Base-by-base conservation (phyloP, 2,329 filamentous ascomycete genomes). In the Trichoderma arundinaceum region DNA sequence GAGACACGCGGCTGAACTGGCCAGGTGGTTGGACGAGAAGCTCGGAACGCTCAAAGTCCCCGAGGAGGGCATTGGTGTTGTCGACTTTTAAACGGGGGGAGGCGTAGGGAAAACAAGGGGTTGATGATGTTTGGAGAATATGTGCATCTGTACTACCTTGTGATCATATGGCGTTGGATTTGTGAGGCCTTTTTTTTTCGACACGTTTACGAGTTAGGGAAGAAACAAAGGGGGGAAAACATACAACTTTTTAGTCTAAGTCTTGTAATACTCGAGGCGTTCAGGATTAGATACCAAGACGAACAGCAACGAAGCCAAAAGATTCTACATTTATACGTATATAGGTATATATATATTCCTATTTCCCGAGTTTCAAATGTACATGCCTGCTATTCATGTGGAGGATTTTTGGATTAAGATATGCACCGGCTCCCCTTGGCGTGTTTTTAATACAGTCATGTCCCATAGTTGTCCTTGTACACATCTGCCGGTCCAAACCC, bases 1-100 rank as follows among this genome's bases (percentile, higher is more conserved):
- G 66, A 80, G 82, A 65, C 84, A 86, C 65, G 84, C 86, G 4
- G 84, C 86, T 69, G 86, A 88, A 68, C 77, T 89, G 64, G 85
- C 84, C 28, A 77, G 79, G 63, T 87, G 84, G 82, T 74, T 90
- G 69, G 86, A 90, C 68, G 83, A 84, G n/a, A 84, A 84, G 76
- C 78, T 90, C 6, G 83, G 83, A 6, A 78, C 80, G 13, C 72
- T 88, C 67, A 77, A 77, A 13, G 80, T 87, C 33, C 84, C 86
- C 0, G 82, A 85, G 56, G 84, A 86, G 60, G 81, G 80, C 5
- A 77, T 83, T 22, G 48, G 46, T 57, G 48, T 67, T 17, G 62
- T 62, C 7, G 57, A 65, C 33, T 60, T 48, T 3, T 38, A 38
- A 38, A 32, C 15, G n/a, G 41, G 32, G 15, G 10, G 10, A n/a